phyloP scores from a whole-genome alignment of 352 stramenopile genomes.

The Pythium folliculosum region DNA sequence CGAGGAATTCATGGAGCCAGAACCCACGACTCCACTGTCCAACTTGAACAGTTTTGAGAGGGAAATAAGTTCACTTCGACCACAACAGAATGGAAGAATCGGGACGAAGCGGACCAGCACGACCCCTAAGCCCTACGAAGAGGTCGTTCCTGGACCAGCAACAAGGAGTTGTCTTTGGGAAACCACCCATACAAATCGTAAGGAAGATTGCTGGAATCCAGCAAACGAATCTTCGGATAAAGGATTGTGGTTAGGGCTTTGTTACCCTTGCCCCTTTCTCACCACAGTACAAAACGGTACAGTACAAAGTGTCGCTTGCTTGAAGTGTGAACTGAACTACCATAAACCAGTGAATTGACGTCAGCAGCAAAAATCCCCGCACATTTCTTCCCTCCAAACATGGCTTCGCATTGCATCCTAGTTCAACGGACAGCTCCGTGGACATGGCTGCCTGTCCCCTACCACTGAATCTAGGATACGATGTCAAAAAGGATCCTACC shows the following conservation, averaged over 20 bases:
- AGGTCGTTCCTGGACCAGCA: conserved; percentile 4
- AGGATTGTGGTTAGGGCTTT: background rate
- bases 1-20: too few species aligned
- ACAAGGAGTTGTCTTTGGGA: background rate
- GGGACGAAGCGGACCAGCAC: conserved; percentile 17
- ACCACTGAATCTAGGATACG: background rate
- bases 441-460: background rate
- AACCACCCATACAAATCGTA: conserved; percentile 1
- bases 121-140: conserved; percentile 3
- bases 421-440: background rate
- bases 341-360: conserved; percentile 2
- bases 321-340: background rate
- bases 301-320: background rate
- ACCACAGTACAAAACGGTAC: too few species aligned
- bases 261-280: background rate
- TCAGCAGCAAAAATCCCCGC: background rate
- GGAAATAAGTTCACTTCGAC: conserved; percentile 19
- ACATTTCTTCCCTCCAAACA: background rate
- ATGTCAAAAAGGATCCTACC: background rate
- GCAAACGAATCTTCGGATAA: conserved; percentile 8
- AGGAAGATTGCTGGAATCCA: background rate
- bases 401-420: background rate
- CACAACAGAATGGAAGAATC: background rate
- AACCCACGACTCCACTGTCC: too few species aligned
- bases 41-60: conserved; percentile 8